Evolutionary conservation across 768 basidiomycete genomes (phyloP), one percentile per base, ranked within the genome.

Genomic region (Termitomyces heimii): DNA sequence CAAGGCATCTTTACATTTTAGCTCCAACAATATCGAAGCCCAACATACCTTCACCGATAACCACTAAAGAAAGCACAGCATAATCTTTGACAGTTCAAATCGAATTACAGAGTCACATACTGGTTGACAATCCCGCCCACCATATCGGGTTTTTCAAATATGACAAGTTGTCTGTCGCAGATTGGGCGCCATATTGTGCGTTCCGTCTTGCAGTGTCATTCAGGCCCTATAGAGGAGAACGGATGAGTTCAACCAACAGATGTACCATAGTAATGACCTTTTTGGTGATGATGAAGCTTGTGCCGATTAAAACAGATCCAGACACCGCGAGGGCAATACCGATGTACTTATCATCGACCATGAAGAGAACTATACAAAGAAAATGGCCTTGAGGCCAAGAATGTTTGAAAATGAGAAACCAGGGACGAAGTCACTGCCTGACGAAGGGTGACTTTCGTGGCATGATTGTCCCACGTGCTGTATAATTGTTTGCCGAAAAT

Each of bases 251-350:
- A 26, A 18, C 22, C 14, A 42, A 45, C n/a, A 44, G 24, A 35
- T 22, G 40, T 10, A 58, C 10, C 12, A 14, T 26, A 31, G 40
- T 42, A 44, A 53, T 24, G 62, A 90, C 96, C 88, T 97, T 98
- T 83, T 99, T 99, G 18, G 96, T 99, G 69, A 99, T 96, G 68
- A 99, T 97, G 71, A 94, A 97, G 71, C 94, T 96, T 39, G 89
- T 91, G 50, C 97, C 96, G 63, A 98, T 98, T 57, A 89, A 86
- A 26, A 91, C 67, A 13, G 91, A 89, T 63, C 92, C 84, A 20
- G 86, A 85, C 49, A 98, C 73, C 53, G 97, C 95, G 55, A 99
- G 83, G 26, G 84, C 81, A 53, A 99, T 82, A 32, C 97, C 97
- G 49, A 98, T 92, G 70, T 94, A 96, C 76, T 94, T 97, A 75